phyloP scores from a whole-genome alignment of 2,329 filamentous ascomycete species.

The Aspergillus quadricinctus region DNA sequence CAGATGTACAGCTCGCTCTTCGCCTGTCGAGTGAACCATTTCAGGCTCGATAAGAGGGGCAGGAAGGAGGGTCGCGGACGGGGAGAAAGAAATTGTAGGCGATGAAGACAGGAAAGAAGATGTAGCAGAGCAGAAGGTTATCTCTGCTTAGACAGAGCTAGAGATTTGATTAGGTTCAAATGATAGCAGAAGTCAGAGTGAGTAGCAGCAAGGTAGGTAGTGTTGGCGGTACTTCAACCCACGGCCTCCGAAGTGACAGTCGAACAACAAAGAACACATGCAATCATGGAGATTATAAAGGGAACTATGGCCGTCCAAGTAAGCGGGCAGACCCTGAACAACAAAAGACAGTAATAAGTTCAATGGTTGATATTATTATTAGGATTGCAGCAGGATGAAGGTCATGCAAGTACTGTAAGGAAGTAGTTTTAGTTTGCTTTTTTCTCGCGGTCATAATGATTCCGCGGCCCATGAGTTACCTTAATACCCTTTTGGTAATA shows the following conservation, averaged over 20 bases:
- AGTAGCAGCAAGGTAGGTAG: neutral
- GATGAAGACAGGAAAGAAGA: conserved; percentile 3
- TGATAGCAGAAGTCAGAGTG: neutral
- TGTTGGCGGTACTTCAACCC: conserved; percentile 12
- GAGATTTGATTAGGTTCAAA: neutral
- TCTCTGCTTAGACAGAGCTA: neutral
- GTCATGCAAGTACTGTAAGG: neutral
- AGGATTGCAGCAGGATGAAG: neutral
- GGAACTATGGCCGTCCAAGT: neutral
- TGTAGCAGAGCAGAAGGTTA: conserved; percentile 3
- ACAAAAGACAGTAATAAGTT: conserved; percentile 2
- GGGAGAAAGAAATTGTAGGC: conserved; percentile 10
- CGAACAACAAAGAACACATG: conserved; percentile 12
- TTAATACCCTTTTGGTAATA: neutral
- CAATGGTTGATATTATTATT: neutral
- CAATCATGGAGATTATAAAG: conserved; percentile 15
- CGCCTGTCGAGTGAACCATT: conserved; percentile 41
- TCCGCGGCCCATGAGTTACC: neutral
- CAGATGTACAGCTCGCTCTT: conserved; percentile 44
- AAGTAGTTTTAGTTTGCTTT: neutral
- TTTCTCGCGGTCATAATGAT: neutral
- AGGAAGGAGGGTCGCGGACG: conserved; percentile 11
- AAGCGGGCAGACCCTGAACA: conserved; percentile 4
- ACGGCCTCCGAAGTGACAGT: conserved; percentile 14
- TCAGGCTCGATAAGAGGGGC: conserved; percentile 23